A percentile compares a stretch with the other conserved stretches of the same genome.
phyloP scores from a whole-genome alignment of 1,284 basidiomycete genomes.

The Ganoderma multipileum region DNA sequence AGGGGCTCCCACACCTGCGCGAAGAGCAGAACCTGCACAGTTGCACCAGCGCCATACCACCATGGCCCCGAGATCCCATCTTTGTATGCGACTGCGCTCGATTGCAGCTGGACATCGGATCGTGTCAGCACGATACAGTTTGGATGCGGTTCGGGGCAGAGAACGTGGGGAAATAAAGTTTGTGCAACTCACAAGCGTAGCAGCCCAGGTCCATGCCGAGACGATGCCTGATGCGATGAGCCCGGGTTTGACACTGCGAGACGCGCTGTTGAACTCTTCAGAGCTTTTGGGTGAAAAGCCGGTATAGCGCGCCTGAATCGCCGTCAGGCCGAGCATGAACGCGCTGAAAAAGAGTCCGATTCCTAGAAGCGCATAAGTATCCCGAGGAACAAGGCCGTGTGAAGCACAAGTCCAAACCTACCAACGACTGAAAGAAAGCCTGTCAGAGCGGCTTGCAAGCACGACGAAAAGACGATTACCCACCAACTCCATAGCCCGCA shows the following conservation, averaged over 20 bases:
- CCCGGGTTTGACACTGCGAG: slow-evolving; percentile 84
- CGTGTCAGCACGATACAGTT: slow-evolving; percentile 3
- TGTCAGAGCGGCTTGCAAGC: neutral
- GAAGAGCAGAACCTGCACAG: slow-evolving; percentile 62
- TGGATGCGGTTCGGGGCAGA: neutral
- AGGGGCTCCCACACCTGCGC: slow-evolving; percentile 39
- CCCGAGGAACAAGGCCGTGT: too few relatives aligned
- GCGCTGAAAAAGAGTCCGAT: slow-evolving; percentile 86
- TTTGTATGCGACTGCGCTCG: slow-evolving; percentile 84
- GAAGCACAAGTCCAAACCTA: slow-evolving; percentile 35
- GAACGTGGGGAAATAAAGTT: neutral
- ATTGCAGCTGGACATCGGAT: slow-evolving; percentile 61
- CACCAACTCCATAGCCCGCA: slow-evolving; percentile 80
- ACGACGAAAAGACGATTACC: slow-evolving; percentile 37
- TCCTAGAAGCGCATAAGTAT: slow-evolving; percentile 52
- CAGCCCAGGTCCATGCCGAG: slow-evolving; percentile 86
- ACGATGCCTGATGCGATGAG: slow-evolving; percentile 92
- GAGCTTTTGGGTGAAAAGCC: slow-evolving; percentile 73
- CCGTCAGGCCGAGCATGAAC: slow-evolving; percentile 78
- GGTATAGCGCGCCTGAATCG: slow-evolving; percentile 76
- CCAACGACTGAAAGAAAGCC: slow-evolving; percentile 50
- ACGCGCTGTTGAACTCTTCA: slow-evolving; percentile 87
- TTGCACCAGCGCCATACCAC: slow-evolving; percentile 56
- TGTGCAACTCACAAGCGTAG: slow-evolving; percentile 60
- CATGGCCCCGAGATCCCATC: slow-evolving; percentile 71